Evolutionary conservation across 2,329 filamentous ascomycete species (phyloP), one percentile per base, ranked within the genome.

Genomic region (Neopestalotiopsis sp.): DNA sequence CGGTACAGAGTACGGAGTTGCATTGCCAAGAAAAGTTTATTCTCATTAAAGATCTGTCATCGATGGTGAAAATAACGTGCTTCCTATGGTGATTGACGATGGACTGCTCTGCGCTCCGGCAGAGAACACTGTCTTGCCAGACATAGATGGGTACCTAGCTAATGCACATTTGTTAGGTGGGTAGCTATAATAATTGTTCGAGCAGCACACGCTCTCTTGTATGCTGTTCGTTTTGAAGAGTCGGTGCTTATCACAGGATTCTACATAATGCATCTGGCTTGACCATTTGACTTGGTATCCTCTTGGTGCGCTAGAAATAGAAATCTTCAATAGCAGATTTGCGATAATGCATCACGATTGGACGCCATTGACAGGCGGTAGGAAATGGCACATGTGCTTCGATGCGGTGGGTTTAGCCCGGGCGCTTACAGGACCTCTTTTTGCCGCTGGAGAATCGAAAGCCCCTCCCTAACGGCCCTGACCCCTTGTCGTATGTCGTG

Each of bases 11-110:
- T 14, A 38, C 59, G 9, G 32, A 38, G 32, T 14, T 34, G 59
- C 59, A 62, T 62, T 30, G 59, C 59, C 59, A 62, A 62, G 59
- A 40, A 34, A 62, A 62, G 13, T 62, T 42, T 40, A 62, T 62
- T 42, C 34, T 14, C 40, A 32, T n/a, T 62, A 34, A 62, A 62
- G 30, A 62, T 62, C 34, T 20, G 45, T 52, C 45, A 52, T 20
- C 45, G 17, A 52, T 52, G 14, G 7, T 52, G 24, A 28, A 28
- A 28, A 7, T 17, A 20, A 52, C n/a, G 17, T 38, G 34, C 5
- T 38, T 38, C 6, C 6, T 38, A 10, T 38, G 6, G 10, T 38
- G 10, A 38, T 38, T 38, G 34, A 38, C 34, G 10, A 38, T 38
- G 34, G 10, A 28, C 24, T 28, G 24, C 24, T 28, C 24, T 28